phyloP scores from a whole-genome alignment of 768 basidiomycete species.

The Tricholoma flavovirens region DNA sequence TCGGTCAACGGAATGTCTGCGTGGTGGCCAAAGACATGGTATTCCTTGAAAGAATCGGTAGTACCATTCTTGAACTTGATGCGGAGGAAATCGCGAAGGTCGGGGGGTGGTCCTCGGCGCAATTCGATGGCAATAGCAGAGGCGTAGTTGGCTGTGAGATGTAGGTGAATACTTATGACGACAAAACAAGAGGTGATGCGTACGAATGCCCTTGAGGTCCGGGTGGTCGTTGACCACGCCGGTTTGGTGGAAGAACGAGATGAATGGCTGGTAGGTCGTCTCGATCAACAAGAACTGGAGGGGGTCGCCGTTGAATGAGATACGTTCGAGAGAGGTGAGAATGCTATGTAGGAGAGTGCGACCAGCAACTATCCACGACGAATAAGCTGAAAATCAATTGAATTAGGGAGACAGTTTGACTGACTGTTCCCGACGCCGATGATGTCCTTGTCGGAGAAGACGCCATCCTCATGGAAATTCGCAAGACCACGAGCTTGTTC shows the following conservation, averaged over 20 bases:
- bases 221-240: conserved; percentile 55
- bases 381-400: not conserved
- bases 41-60: conserved; percentile 49
- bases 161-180: not conserved
- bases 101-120: conserved; percentile 67
- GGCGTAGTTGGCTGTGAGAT: conserved; percentile 57
- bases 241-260: conserved; percentile 79
- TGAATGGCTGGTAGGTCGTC: conserved; percentile 87
- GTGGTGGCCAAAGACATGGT: conserved; percentile 71
- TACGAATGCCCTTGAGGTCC: conserved; percentile 59
- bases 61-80: conserved; percentile 87
- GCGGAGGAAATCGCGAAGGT: conserved; percentile 75
- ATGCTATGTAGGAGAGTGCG: conserved; percentile 73
- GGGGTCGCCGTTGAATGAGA: conserved; percentile 75
- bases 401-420: conserved; percentile 20
- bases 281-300: conserved; percentile 74
- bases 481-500: conserved; percentile 73
- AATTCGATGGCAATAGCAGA: conserved; percentile 77
- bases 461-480: conserved; percentile 71
- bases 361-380: conserved; percentile 57
- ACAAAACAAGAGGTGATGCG: conserved; percentile 22
- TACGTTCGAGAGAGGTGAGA: conserved; percentile 64
- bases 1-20: conserved; percentile 78
- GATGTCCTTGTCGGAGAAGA: conserved; percentile 62
- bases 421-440: conserved; percentile 73